Percentiles rank a stretch among this genome's conserved stretches.
Conservation (phyloP, 208 protist genomes). For the Wallacemonas collosoma region DNA sequence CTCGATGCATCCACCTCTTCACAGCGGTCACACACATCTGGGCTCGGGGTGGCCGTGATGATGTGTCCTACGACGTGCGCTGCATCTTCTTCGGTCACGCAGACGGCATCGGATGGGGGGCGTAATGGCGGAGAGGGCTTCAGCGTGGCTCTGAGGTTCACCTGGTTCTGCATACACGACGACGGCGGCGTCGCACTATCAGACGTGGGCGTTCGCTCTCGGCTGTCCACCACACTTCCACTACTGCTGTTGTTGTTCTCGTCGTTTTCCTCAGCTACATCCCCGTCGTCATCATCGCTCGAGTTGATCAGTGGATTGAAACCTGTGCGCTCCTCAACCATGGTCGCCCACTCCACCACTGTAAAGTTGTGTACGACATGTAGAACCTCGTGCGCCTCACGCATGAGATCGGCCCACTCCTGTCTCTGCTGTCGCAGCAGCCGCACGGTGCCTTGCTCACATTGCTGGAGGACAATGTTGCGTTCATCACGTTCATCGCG, state of each 20-base stretch:
- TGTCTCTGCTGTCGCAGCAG: slow-evolving; percentile 60
- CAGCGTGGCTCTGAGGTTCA: neutral
- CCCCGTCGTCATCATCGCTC: neutral
- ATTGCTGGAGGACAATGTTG: slow-evolving; percentile 43
- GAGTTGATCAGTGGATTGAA: slow-evolving; percentile 14
- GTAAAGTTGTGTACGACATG: slow-evolving; percentile 28
- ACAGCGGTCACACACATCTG: neutral
- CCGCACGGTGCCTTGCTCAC: slow-evolving; percentile 33
- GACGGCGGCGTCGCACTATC: neutral
- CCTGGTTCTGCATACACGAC: neutral
- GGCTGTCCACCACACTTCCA: neutral
- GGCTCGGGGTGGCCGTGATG: too few relatives aligned
- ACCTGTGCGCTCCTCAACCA: slow-evolving; percentile 11
- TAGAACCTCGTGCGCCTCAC: slow-evolving; percentile 24
- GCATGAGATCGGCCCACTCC: slow-evolving; percentile 44
- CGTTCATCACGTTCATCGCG: slow-evolving; percentile 77
- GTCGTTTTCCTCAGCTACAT: neutral
- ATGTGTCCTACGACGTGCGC: too few relatives aligned
- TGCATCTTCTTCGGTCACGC: too few relatives aligned
- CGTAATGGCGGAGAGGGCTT: too few relatives aligned
- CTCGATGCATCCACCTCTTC: neutral
- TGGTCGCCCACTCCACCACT: slow-evolving; percentile 32
- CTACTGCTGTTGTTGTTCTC: neutral
- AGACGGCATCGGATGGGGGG: too few relatives aligned
- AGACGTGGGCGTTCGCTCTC: neutral